Base-by-base conservation (phyloP, 2,329 filamentous ascomycete species). In the Emergomyces africanus region DNA sequence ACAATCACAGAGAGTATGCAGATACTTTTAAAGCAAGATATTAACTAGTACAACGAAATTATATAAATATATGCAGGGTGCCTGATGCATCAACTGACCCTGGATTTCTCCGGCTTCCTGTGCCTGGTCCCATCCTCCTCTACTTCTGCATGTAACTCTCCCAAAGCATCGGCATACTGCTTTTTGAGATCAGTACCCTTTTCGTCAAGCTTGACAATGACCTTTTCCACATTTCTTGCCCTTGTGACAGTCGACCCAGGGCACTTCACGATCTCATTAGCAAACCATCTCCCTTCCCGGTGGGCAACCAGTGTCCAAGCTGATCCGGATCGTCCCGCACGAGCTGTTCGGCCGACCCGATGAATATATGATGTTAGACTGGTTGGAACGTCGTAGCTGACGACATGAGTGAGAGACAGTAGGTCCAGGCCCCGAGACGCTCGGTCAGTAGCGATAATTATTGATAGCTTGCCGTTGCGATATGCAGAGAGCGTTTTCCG, bases 301-400 rank as follows among this genome's bases (percentile, higher is more conserved):
- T 90, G 86, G 3, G 85, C 86, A 54, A 95, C 85, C 14, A 99
- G 75, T 0, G 90, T 96, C 89, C 90, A 96, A 0, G 92, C 90
- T 54, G 84, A 80, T 1, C 92, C 92, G 0, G 75, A 65, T 58
- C 84, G 83, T 1, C 88, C 90, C 0, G 89, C 94, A 70, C 91
- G 81, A 0, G 92, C 92, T 0, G 92, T 96, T 59, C 94, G 84
- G 42, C 94, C 92, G 1, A 96, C 90, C 46, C 94, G 86, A 71
- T 97, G 94, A 4, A 97, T 85, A 67, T 97, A 97, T 28, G 85
- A 87, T 5, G 87, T 87, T 39, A 90, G 77, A 67, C 86, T 91
- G 4, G 84, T 81, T 0, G 92, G 92, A 57, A 96, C 80, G 70
- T 96, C 92, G 77, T 97, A 97, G 75, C 96, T 96, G 73, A 97